Conservation (phyloP, 1,284 basidiomycete genomes). For the Golubevia pallescens region DNA sequence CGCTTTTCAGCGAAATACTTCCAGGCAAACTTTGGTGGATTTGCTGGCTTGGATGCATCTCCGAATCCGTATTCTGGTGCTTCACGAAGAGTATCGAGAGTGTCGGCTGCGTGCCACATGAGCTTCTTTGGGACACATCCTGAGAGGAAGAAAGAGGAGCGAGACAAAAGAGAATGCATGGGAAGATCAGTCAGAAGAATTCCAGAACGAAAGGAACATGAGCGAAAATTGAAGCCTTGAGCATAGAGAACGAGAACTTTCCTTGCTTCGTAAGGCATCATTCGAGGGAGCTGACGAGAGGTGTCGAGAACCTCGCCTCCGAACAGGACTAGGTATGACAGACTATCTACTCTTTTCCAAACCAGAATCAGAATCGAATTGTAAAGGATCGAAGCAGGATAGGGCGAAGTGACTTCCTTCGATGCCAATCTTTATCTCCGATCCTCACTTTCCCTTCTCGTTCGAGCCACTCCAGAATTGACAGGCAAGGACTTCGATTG, state of each 20-base stretch:
- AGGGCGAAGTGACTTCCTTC: no score
- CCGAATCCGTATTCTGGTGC: conserved; percentile 78
- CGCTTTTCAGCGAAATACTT: conserved; percentile 86
- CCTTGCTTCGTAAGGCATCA: no score
- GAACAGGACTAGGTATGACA: no score
- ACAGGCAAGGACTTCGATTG: no score
- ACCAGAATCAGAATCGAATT: no score
- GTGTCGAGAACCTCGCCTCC: no score
- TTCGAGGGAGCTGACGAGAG: background rate
- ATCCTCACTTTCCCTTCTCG: no score
- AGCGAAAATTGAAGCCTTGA: conserved; percentile 1
- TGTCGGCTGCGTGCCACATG: conserved; percentile 98
- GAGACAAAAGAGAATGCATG: background rate
- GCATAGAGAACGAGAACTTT: conserved; percentile 3
- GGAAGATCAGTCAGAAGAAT: background rate
- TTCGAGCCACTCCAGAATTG: no score
- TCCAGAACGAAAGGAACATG: conserved; percentile 4
- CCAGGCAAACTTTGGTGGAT: conserved; percentile 78
- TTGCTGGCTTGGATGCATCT: conserved; percentile 56
- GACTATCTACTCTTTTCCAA: no score
- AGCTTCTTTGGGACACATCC: conserved; percentile 71
- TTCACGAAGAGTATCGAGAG: conserved; percentile 77
- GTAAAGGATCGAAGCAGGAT: no score
- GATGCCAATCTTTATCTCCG: no score
- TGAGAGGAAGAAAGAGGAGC: conserved; percentile 3